Conservation (phyloP, 2,329 filamentous ascomycete genomes). For the Pseudocercospora fijiensis region DNA sequence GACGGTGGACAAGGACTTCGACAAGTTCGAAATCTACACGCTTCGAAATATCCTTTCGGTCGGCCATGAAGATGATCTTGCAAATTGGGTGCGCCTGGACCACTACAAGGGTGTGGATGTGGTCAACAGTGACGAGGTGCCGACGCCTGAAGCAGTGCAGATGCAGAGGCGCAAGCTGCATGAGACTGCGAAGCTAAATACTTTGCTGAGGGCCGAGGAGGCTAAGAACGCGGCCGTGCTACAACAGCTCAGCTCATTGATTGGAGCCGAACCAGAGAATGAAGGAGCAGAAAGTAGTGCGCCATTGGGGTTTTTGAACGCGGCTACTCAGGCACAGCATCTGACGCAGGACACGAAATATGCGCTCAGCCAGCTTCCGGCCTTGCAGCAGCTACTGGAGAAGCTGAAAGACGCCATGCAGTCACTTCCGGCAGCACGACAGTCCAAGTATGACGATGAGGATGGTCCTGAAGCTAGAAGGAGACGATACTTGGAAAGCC, state of each 20-base stretch:
- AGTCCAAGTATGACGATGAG: conserved; percentile 34
- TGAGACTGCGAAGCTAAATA: conserved; percentile 74
- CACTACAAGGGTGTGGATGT: conserved; percentile 69
- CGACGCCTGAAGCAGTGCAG: conserved; percentile 67
- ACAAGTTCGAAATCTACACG: conserved; percentile 69
- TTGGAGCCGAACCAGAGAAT: conserved; percentile 41
- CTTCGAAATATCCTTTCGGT: conserved; percentile 68
- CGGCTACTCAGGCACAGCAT: conserved; percentile 47
- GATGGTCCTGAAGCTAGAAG: conserved; percentile 64
- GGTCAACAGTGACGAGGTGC: conserved; percentile 41
- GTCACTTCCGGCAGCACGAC: conserved; percentile 35
- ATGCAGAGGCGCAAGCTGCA: conserved; percentile 71
- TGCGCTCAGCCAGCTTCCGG: conserved; percentile 77
- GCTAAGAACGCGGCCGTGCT: conserved; percentile 71
- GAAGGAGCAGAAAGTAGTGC: conserved; percentile 19
- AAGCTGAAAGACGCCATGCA: conserved; percentile 49
- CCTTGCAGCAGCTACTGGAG: conserved; percentile 69
- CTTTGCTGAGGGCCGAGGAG: conserved; percentile 67
- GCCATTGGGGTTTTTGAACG: conserved; percentile 59
- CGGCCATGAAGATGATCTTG: conserved; percentile 57
- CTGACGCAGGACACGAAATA: conserved; percentile 73
- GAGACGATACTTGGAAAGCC: conserved; percentile 77
- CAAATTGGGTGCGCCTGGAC: conserved; percentile 74
- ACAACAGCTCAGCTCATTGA: conserved; percentile 59
- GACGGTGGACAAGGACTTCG: conserved; percentile 53